These are phyloP conservation scores for Phytophthora nicotianae DNA, from an alignment of 352 stramenopile genomes.

Conservation along the genomic window DNA sequence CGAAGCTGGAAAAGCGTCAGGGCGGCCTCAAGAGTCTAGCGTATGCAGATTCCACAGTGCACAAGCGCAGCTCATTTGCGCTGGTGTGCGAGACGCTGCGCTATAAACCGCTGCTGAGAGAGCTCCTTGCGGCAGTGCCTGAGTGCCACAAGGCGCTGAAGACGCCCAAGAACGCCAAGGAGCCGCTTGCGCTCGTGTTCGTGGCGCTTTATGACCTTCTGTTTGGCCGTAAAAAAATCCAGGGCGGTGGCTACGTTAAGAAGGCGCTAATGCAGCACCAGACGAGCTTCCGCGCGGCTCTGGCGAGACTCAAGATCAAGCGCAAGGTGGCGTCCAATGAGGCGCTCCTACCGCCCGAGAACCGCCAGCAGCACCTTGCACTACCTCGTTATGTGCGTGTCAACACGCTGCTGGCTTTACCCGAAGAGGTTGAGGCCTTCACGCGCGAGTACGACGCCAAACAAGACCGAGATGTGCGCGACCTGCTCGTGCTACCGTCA, in stretches of 20 bases:
- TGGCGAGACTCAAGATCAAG: constrained; percentile 86
- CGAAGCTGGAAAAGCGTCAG: constrained; percentile 78
- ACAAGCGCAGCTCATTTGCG: constrained; percentile 90
- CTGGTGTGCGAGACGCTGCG: constrained; percentile 90
- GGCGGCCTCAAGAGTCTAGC: constrained; percentile 87
- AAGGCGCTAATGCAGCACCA: constrained; percentile 82
- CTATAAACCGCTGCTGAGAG: constrained; percentile 80
- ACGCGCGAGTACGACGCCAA: constrained; percentile 55
- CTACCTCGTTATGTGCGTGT: constrained; percentile 93
- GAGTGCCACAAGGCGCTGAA: constrained; percentile 72
- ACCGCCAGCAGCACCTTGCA: constrained; percentile 69
- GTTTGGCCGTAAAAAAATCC: constrained; percentile 85
- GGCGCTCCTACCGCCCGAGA: constrained; percentile 77
- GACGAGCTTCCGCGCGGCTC: constrained; percentile 70
- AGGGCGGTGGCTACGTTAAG: constrained; percentile 88
- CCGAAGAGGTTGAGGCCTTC: constrained; percentile 55
- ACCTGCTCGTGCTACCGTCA: constrained; percentile 92
- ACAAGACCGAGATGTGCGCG: constrained; percentile 86
- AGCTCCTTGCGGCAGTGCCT: constrained; percentile 73
- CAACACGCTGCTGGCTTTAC: constrained; percentile 87
- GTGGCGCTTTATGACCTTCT: constrained; percentile 90
- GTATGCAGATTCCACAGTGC: constrained; percentile 77
- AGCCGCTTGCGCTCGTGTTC: constrained; percentile 65
- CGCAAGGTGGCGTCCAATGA: constrained; percentile 80
- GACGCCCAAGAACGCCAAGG: constrained; percentile 49